These are phyloP conservation scores for Sugiyamaella americana DNA, from an alignment of 805 yeast species.

Conservation along the genomic window DNA sequence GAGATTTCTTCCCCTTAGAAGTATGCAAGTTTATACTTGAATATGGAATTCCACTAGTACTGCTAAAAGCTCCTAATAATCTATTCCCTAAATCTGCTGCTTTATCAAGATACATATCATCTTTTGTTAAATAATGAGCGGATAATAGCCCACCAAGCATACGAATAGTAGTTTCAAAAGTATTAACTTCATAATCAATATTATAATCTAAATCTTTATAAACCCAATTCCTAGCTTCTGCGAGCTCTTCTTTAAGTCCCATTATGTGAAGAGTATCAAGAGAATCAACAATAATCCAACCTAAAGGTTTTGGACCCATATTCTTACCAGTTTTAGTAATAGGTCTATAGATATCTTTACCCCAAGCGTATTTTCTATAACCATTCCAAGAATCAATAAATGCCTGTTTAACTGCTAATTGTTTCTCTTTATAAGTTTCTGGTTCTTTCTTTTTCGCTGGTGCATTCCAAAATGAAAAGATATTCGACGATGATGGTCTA, in stretches of 20 bases:
- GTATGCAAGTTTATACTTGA: slow-evolving; percentile 68
- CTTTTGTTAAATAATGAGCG: slow-evolving; percentile 65
- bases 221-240: slow-evolving; percentile 69
- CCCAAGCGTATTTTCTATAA: slow-evolving; percentile 76
- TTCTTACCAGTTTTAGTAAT: slow-evolving; percentile 54
- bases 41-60: slow-evolving; percentile 66
- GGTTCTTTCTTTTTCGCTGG: slow-evolving; percentile 3
- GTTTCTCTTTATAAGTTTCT: slow-evolving; percentile 43
- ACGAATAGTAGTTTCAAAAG: slow-evolving; percentile 90
- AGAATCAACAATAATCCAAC: slow-evolving; percentile 90
- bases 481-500: slow-evolving; percentile 6
- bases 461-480: slow-evolving; percentile 8
- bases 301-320: slow-evolving; percentile 77
- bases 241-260: slow-evolving; percentile 58
- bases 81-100: slow-evolving; percentile 77
- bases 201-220: slow-evolving; percentile 60
- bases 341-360: slow-evolving; percentile 72
- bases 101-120: slow-evolving; percentile 65
- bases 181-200: slow-evolving; percentile 68
- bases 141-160: slow-evolving; percentile 92
- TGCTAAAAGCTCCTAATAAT: slow-evolving; percentile 60
- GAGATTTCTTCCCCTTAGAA: slow-evolving; percentile 54
- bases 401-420: slow-evolving; percentile 55
- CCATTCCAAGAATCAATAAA: slow-evolving; percentile 74
- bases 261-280: slow-evolving; percentile 76